Percentiles rank a stretch among this genome's conserved stretches.
These are phyloP conservation scores for Tripterygium wilfordii DNA, from an alignment of 177 flowering plant species.

Conservation along the genomic window DNA sequence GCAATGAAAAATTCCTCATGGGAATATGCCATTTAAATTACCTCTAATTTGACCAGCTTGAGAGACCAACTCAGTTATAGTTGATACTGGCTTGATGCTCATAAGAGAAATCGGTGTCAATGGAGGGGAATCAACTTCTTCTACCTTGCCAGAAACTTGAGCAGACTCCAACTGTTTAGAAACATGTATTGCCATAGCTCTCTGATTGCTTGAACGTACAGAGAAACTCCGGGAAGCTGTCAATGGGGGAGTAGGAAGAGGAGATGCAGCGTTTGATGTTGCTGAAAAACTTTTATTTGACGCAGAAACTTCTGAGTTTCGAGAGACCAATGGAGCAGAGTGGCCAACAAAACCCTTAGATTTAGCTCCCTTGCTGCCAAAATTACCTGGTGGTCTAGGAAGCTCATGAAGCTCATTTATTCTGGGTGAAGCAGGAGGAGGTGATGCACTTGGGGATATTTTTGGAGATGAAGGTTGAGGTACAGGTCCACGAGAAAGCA, in stretches of 20 bases:
- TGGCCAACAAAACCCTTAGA: constrained; percentile 24
- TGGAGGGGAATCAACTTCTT: constrained; percentile 66
- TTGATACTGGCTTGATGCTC: constrained; percentile 29
- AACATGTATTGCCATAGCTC: constrained; percentile 44
- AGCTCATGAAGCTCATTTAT: constrained; percentile 50
- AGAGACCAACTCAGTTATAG: constrained; percentile 25
- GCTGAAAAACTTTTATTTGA: too few species aligned
- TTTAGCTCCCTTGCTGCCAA: constrained; percentile 16
- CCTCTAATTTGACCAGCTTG: constrained; percentile 49
- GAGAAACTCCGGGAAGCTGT: constrained; percentile 72
- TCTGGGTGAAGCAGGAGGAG: constrained; percentile 37
- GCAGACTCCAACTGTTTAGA: constrained; percentile 44
- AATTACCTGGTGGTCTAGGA: constrained; percentile 37
- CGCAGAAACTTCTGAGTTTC: constrained; percentile 11
- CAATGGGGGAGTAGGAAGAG: constrained; percentile 44
- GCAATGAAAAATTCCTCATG: background rate
- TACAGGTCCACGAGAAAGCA: constrained; percentile 15
- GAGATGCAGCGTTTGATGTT: constrained; percentile 34
- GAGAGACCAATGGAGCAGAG: constrained; percentile 36
- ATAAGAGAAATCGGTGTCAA: constrained; percentile 68
- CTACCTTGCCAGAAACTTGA: constrained; percentile 24
- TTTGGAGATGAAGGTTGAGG: constrained; percentile 30
- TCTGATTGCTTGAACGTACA: constrained; percentile 71
- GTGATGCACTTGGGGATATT: constrained; percentile 37
- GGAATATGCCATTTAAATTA: constrained; percentile 13